Evolutionary conservation across 495 filamentous ascomycete genomes (phyloP).

Genomic region (Terfezia claveryi): DNA sequence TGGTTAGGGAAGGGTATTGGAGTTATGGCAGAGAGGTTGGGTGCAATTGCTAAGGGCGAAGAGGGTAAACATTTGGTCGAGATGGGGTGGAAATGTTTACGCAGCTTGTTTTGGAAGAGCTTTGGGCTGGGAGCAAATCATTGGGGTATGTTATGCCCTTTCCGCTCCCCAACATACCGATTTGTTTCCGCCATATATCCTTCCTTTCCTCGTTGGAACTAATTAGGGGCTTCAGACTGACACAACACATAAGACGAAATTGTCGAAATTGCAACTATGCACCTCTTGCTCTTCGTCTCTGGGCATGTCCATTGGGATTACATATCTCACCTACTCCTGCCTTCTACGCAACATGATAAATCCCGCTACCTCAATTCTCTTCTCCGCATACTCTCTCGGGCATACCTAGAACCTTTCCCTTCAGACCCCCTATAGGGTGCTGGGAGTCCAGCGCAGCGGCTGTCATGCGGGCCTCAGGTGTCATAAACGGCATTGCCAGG

Average conservation of each 20-base stretch:
- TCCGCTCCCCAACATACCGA: slow-evolving; percentile 8
- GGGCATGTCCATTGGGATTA: background rate
- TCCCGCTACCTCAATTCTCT: slow-evolving; percentile 5
- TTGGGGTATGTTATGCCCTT: slow-evolving; percentile 31
- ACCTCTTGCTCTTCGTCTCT: background rate
- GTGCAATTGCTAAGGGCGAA: slow-evolving; percentile 27
- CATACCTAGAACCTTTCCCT: slow-evolving; percentile 23
- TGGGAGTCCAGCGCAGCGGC: slow-evolving; percentile 19
- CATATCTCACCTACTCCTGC: background rate
- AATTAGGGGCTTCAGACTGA: background rate
- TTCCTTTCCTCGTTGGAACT: background rate
- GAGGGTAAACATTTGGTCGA: slow-evolving; percentile 19
- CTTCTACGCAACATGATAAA: background rate
- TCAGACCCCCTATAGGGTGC: slow-evolving; percentile 16
- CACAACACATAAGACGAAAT: background rate
- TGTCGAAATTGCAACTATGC: background rate
- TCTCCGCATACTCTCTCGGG: slow-evolving; percentile 12
- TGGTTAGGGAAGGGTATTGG: slow-evolving; percentile 45
- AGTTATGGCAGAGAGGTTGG: slow-evolving; percentile 26
- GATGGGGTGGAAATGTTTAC: slow-evolving; percentile 30
- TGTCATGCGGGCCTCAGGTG: slow-evolving; percentile 29
- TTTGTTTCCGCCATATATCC: slow-evolving; percentile 12
- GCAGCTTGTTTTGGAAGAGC: slow-evolving; percentile 39
- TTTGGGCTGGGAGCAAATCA: slow-evolving; percentile 55
- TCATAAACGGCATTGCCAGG: slow-evolving; percentile 23